Percentiles rank a stretch among this genome's conserved stretches.
Evolutionary conservation across 2,329 filamentous ascomycete species (phyloP).

Genomic region (Aciculosporium take): DNA sequence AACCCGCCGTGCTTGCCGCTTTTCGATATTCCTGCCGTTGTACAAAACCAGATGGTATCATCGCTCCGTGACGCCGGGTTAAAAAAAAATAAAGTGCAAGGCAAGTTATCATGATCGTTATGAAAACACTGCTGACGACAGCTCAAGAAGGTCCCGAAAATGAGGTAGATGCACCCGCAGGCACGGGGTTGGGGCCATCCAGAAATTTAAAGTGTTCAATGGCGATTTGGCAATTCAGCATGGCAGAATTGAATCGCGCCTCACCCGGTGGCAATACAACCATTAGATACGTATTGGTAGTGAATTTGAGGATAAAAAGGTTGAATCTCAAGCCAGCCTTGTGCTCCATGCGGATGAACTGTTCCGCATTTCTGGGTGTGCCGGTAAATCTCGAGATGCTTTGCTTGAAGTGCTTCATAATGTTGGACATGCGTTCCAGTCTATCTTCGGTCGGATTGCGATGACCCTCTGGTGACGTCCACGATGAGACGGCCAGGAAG

Average conservation of each 20-base stretch:
- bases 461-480: constrained; percentile 60
- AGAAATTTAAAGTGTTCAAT: constrained; percentile 64
- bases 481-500: constrained; percentile 89
- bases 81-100: not conserved
- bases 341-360: constrained; percentile 69
- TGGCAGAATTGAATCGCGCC: constrained; percentile 76
- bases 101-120: not conserved
- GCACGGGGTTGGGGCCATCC: constrained; percentile 30
- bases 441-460: constrained; percentile 83
- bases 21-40: not conserved
- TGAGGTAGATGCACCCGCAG: constrained; percentile 13
- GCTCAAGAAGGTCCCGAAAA: constrained; percentile 4
- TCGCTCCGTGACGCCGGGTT: constrained; percentile 3
- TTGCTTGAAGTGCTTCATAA: constrained; percentile 98
- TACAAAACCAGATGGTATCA: constrained; percentile 4
- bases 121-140: not conserved
- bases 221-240: constrained; percentile 80
- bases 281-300: constrained; percentile 93
- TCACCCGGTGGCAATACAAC: constrained; percentile 85
- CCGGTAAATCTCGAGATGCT: constrained; percentile 60
- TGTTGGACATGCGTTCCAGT: constrained; percentile 87
- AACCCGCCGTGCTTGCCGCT: not conserved
- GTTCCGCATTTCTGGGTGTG: constrained; percentile 66
- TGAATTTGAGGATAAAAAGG: constrained; percentile 89
- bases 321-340: constrained; percentile 68